These are phyloP conservation scores for Trichoderma erinaceum DNA, from an alignment of 495 filamentous ascomycete species.

Conservation along the genomic window DNA sequence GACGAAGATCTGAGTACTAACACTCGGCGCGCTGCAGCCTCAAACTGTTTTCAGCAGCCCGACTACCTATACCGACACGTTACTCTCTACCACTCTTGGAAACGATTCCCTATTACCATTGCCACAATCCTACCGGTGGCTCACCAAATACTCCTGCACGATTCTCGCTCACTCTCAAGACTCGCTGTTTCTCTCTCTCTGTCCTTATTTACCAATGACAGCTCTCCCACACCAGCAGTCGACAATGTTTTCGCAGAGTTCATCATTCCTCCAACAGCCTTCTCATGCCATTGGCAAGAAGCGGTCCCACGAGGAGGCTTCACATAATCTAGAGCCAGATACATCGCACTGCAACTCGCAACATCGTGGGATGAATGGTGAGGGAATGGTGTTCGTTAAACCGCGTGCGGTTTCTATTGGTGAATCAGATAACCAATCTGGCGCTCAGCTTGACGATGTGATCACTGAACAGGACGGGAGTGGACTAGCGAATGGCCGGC, in stretches of 20 bases:
- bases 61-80: not conserved
- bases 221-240: not conserved
- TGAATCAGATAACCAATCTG: constrained; percentile 66
- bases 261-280: constrained; percentile 1
- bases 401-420: constrained; percentile 54
- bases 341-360: constrained; percentile 39
- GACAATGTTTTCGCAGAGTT: not conserved
- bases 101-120: not conserved
- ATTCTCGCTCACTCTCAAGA: not conserved
- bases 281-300: constrained; percentile 48
- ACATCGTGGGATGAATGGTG: constrained; percentile 58
- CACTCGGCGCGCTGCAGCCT: too few species aligned
- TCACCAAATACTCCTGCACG: not conserved
- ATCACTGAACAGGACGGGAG: constrained; percentile 40
- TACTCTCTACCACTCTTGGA: not conserved
- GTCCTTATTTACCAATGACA: not conserved
- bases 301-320: constrained; percentile 58
- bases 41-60: not conserved
- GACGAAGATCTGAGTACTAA: too few species aligned
- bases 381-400: constrained; percentile 72
- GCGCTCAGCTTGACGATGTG: constrained; percentile 71
- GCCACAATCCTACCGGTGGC: not conserved
- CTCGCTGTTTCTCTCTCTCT: not conserved
- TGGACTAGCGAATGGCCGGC: constrained; percentile 41
- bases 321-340: constrained; percentile 50